These are phyloP conservation scores for Penicillium maclennaniae DNA, from an alignment of 495 filamentous ascomycete species.

Conservation along the genomic window DNA sequence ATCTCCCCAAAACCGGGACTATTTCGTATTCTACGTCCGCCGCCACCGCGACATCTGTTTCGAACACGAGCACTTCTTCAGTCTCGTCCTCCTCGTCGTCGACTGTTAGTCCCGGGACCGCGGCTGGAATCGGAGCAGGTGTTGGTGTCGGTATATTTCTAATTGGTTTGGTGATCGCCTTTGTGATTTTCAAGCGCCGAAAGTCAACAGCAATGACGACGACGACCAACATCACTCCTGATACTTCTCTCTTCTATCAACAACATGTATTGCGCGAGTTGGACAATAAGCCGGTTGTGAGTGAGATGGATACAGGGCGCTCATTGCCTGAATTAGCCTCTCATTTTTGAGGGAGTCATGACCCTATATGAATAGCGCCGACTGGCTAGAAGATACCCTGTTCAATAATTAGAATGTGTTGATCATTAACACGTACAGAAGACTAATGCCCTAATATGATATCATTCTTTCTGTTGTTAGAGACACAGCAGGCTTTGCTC, in stretches of 20 bases:
- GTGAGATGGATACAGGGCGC: too few species aligned
- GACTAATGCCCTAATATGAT: constrained; percentile 26
- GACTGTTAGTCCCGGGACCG: neutral
- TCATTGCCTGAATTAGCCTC: too few species aligned
- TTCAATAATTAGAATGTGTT: too few species aligned
- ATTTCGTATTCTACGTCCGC: neutral
- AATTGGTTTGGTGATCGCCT: neutral
- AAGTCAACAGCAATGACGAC: too few species aligned
- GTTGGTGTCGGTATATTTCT: neutral
- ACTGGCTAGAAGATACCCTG: too few species aligned
- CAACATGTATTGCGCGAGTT: too few species aligned
- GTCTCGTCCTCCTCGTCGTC: neutral
- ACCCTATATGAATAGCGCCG: too few species aligned
- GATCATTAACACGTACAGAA: constrained; percentile 8
- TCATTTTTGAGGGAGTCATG: too few species aligned
- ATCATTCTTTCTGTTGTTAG: too few species aligned
- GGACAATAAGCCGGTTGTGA: too few species aligned
- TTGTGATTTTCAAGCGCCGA: neutral
- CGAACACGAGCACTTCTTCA: neutral
- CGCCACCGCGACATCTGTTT: neutral
- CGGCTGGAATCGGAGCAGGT: neutral
- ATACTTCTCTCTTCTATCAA: too few species aligned
- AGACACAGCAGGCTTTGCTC: constrained; percentile 47
- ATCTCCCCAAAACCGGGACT: neutral
- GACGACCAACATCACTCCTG: too few species aligned